Evolutionary conservation across 371 early-diverging fungal genomes (phyloP).

Genomic region (Haplosporangium sp.): DNA sequence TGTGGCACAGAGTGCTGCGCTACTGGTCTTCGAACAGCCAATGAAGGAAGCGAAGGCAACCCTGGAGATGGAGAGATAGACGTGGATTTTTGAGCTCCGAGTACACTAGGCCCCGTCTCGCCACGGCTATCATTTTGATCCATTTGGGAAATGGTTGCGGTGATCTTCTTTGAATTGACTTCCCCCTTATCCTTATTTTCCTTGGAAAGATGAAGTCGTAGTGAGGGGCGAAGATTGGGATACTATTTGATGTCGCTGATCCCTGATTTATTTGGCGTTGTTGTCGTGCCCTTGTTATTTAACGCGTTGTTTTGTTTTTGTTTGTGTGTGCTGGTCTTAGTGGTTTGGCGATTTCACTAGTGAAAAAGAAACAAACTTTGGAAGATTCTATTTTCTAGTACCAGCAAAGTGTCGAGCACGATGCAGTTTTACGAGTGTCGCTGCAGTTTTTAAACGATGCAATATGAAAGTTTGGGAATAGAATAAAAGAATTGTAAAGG

Average conservation of each 20-base stretch:
- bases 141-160: neutral
- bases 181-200: neutral
- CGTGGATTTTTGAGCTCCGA: neutral
- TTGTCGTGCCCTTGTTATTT: neutral
- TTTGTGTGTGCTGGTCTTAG: neutral
- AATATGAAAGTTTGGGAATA: neutral
- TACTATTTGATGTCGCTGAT: neutral
- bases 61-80: neutral
- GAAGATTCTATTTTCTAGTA: neutral
- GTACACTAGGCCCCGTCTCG: neutral
- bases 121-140: slow-evolving; percentile 7
- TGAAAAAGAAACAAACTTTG: neutral
- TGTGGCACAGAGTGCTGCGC: slow-evolving; percentile 3
- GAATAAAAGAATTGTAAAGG: neutral
- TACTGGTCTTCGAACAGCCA: neutral
- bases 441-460: neutral
- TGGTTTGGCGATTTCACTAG: neutral
- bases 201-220: neutral
- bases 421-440: neutral
- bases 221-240: neutral
- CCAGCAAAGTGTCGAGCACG: neutral
- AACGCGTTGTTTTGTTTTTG: neutral
- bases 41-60: neutral
- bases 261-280: neutral
- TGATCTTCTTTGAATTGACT: neutral